Conservation (phyloP, 192 early-diverging fungal genomes). For the Lobosporangium transversale region DNA sequence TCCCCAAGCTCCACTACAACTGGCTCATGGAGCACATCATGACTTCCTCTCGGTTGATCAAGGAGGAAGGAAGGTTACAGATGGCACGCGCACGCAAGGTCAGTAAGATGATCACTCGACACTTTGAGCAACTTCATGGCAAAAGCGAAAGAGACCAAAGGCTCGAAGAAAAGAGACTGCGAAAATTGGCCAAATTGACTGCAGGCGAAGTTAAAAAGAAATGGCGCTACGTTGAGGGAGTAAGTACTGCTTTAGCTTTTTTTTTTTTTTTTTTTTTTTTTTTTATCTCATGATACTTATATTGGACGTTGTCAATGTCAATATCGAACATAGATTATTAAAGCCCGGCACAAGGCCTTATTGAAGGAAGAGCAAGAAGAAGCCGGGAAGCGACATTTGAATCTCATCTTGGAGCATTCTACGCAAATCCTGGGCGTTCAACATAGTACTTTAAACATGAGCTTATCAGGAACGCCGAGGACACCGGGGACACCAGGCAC, state of each 20-base stretch:
- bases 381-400: constrained; percentile 72
- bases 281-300: no score
- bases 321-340: constrained; percentile 48
- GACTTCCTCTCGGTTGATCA: constrained; percentile 50
- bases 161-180: constrained; percentile 56
- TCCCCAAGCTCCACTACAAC: constrained; percentile 55
- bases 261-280: no score
- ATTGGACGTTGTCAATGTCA: no score
- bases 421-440: constrained; percentile 73
- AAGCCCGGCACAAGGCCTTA: constrained; percentile 66
- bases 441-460: constrained; percentile 38
- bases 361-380: constrained; percentile 67
- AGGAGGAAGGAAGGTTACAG: constrained; percentile 53
- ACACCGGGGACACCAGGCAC: constrained; percentile 8
- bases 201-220: constrained; percentile 71
- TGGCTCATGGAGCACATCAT: constrained; percentile 56
- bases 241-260: no score
- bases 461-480: no score
- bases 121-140: constrained; percentile 66
- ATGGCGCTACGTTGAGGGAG: constrained; percentile 74
- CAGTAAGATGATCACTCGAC: constrained; percentile 60
- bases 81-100: constrained; percentile 57
- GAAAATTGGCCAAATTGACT: constrained; percentile 72
- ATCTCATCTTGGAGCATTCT: constrained; percentile 78
- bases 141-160: constrained; percentile 58